Percentiles rank a stretch among this genome's conserved stretches.
Conservation (phyloP, 768 basidiomycete species). For the Zangia roseola region DNA sequence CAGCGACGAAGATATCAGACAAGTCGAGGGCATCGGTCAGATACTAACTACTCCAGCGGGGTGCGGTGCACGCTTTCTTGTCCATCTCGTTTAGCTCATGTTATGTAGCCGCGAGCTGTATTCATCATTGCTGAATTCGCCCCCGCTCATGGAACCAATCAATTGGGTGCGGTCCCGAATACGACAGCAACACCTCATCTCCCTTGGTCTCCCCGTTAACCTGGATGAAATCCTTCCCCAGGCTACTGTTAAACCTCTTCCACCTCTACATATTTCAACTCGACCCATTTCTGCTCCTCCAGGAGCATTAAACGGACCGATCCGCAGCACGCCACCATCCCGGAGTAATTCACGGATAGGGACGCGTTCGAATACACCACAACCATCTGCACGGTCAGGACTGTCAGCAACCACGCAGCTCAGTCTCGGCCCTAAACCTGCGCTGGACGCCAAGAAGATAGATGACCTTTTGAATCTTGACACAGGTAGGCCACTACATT, state of each 20-base stretch:
- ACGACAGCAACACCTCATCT: conserved; percentile 85
- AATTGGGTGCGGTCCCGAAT: conserved; percentile 94
- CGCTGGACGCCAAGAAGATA: conserved; percentile 65
- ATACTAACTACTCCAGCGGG: conserved; percentile 74
- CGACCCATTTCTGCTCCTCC: conserved; percentile 82
- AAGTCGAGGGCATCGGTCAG: conserved; percentile 79
- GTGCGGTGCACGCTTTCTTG: conserved; percentile 37
- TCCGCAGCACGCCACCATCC: conserved; percentile 29
- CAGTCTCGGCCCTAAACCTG: conserved; percentile 75
- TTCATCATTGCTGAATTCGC: conserved; percentile 64
- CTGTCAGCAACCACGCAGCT: conserved; percentile 35
- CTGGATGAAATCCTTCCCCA: conserved; percentile 87
- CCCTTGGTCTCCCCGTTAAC: conserved; percentile 92
- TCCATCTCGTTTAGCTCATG: conserved; percentile 23
- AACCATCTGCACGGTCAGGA: conserved; percentile 38
- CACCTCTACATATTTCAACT: conserved; percentile 79
- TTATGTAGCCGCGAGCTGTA: conserved; percentile 72
- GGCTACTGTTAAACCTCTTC: conserved; percentile 62
- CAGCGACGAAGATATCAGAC: conserved; percentile 70
- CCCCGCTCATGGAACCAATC: conserved; percentile 77
- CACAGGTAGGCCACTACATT: conserved; percentile 49
- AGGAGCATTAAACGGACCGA: conserved; percentile 44
- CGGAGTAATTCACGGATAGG: conserved; percentile 54
- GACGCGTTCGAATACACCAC: conserved; percentile 42
- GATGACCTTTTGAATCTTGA: conserved; percentile 63